These are phyloP conservation scores for Dactylellina parvicollis DNA, from an alignment of 2,329 filamentous ascomycete species.

Conservation along the genomic window DNA sequence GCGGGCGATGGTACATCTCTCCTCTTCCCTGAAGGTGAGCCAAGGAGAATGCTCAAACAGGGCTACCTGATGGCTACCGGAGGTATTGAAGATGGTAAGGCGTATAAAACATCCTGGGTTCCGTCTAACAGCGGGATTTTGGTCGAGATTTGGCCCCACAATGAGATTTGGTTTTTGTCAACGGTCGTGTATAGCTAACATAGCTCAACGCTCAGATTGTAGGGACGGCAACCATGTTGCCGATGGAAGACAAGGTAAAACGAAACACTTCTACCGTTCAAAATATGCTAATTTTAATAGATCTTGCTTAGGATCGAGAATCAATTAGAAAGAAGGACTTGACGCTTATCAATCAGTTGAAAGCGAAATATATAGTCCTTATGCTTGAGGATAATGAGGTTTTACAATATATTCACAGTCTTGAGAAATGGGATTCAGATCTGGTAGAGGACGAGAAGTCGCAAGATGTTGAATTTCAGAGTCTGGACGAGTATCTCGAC, in stretches of 20 bases:
- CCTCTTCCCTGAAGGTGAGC: neutral
- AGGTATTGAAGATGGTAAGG: constrained; percentile 15
- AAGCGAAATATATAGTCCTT: neutral
- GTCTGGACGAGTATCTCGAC: neutral
- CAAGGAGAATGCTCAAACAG: neutral
- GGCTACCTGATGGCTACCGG: neutral
- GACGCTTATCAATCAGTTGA: constrained; percentile 11
- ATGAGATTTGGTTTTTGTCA: constrained; percentile 3
- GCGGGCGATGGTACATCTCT: neutral
- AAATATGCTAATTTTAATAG: neutral
- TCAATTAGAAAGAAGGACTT: neutral
- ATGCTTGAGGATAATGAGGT: neutral
- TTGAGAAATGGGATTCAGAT: neutral
- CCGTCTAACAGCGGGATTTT: too few species aligned
- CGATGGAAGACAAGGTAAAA: neutral
- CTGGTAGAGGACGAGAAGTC: neutral
- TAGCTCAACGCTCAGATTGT: too few species aligned
- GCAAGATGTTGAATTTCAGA: neutral
- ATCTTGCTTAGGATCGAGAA: neutral
- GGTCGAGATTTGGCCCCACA: neutral
- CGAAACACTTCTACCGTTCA: neutral
- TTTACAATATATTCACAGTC: neutral
- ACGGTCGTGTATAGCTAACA: too few species aligned
- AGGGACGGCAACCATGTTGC: too few species aligned
- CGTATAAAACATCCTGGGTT: neutral